Evolutionary conservation across 208 protist species (phyloP).

Genomic region (Porcisia deanei): DNA sequence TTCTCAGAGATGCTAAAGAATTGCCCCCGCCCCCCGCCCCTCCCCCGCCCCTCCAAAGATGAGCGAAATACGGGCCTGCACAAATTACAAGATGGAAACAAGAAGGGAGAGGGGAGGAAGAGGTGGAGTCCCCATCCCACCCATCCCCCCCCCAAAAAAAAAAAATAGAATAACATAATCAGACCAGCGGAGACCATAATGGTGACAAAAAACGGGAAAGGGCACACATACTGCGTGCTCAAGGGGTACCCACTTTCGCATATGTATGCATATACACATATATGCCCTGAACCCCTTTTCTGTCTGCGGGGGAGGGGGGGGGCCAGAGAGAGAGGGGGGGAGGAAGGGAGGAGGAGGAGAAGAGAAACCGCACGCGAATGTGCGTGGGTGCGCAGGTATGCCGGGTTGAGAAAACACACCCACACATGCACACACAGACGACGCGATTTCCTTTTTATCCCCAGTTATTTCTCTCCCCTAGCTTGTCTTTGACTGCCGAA

Average conservation of each 20-base stretch:
- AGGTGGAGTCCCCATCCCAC: too few relatives aligned
- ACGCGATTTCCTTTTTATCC: neutral
- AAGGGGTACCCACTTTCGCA: too few relatives aligned
- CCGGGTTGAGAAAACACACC: neutral
- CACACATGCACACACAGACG: neutral
- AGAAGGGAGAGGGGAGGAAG: too few relatives aligned
- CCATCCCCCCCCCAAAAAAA: neutral
- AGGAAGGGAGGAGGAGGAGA: neutral
- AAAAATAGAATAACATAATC: neutral
- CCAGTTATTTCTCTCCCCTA: slow-evolving; percentile 8
- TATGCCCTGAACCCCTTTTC: neutral
- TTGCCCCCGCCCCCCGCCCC: too few relatives aligned
- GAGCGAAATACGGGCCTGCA: too few relatives aligned
- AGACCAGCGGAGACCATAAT: too few relatives aligned
- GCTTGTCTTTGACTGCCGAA: neutral
- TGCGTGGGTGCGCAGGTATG: neutral
- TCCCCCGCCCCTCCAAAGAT: too few relatives aligned
- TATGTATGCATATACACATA: neutral
- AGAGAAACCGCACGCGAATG: neutral
- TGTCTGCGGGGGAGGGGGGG: neutral
- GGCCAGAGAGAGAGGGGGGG: too few relatives aligned
- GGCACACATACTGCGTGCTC: too few relatives aligned
- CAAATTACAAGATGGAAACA: too few relatives aligned
- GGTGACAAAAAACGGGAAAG: too few relatives aligned
- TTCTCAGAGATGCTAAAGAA: too few relatives aligned